phyloP scores from a whole-genome alignment of 345 rosid genomes.

The Heritiera littoralis region DNA sequence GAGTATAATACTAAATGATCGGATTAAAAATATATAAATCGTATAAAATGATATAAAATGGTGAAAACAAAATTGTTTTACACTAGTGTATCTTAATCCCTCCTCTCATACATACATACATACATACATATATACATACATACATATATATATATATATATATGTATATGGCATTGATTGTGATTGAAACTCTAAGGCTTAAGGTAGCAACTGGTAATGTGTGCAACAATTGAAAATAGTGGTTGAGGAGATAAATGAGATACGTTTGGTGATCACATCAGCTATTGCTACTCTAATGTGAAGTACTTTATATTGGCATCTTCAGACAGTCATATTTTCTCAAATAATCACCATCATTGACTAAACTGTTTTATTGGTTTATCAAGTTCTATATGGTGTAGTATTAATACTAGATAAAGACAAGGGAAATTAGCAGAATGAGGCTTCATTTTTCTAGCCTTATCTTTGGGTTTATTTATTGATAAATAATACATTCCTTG shows the following conservation, averaged over 20 bases:
- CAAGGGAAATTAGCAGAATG: not conserved
- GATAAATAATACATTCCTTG: slow-evolving; percentile 26
- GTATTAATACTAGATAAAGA: not conserved
- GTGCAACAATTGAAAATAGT: not conserved
- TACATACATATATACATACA: too few species aligned
- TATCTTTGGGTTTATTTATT: not conserved
- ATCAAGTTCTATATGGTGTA: not conserved
- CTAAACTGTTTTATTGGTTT: not conserved
- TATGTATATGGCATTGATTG: not conserved
- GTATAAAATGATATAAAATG: too few species aligned
- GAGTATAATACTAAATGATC: too few species aligned
- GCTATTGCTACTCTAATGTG: not conserved
- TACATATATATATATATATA: too few species aligned
- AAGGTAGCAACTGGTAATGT: not conserved
- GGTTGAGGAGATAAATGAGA: not conserved
- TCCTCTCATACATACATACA: too few species aligned
- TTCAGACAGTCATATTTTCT: not conserved
- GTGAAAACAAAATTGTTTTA: too few species aligned
- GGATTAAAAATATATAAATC: too few species aligned
- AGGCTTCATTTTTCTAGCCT: not conserved
- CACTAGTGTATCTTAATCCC: too few species aligned
- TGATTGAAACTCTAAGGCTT: not conserved
- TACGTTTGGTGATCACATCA: not conserved
- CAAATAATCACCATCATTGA: not conserved
- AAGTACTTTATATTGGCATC: not conserved